phyloP scores from a whole-genome alignment of 495 filamentous ascomycete genomes.

The Penicillium cataractarum region DNA sequence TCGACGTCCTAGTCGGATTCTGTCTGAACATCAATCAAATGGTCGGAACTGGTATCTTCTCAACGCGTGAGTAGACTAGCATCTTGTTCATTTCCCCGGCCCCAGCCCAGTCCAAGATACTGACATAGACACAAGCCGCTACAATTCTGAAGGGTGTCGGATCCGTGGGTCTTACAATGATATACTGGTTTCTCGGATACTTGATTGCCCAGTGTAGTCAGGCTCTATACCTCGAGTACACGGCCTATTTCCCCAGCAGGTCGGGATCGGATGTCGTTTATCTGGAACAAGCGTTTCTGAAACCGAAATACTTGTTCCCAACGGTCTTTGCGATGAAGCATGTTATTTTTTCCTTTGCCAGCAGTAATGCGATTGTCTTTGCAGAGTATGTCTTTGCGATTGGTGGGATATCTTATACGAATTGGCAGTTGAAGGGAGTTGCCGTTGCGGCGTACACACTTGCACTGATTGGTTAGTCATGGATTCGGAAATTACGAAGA shows the following conservation, averaged over 20 bases:
- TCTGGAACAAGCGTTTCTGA: constrained; percentile 65
- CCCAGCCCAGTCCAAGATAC: neutral
- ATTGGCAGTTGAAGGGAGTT: constrained; percentile 66
- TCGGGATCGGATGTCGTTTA: constrained; percentile 69
- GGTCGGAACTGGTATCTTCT: constrained; percentile 69
- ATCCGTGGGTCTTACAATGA: constrained; percentile 60
- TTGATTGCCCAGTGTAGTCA: constrained; percentile 54
- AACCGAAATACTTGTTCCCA: constrained; percentile 63
- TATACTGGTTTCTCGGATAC: constrained; percentile 65
- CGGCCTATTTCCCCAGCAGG: constrained; percentile 65
- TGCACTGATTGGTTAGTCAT: constrained; percentile 44
- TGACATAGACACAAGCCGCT: constrained; percentile 41
- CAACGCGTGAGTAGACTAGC: constrained; percentile 54
- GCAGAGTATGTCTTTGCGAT: constrained; percentile 60
- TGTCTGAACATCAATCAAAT: constrained; percentile 68
- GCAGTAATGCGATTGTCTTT: constrained; percentile 64
- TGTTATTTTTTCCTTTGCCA: constrained; percentile 63
- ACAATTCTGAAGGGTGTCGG: constrained; percentile 59
- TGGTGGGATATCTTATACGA: constrained; percentile 46
- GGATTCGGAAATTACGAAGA: neutral
- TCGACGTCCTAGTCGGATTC: constrained; percentile 57
- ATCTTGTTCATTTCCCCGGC: neutral
- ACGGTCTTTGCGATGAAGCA: constrained; percentile 62
- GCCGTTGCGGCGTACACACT: constrained; percentile 63
- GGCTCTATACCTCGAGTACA: constrained; percentile 61